A percentile compares a stretch with the other conserved stretches of the same genome.
phyloP scores from a whole-genome alignment of 306 rosid species.

The Mucuna pruriens region DNA sequence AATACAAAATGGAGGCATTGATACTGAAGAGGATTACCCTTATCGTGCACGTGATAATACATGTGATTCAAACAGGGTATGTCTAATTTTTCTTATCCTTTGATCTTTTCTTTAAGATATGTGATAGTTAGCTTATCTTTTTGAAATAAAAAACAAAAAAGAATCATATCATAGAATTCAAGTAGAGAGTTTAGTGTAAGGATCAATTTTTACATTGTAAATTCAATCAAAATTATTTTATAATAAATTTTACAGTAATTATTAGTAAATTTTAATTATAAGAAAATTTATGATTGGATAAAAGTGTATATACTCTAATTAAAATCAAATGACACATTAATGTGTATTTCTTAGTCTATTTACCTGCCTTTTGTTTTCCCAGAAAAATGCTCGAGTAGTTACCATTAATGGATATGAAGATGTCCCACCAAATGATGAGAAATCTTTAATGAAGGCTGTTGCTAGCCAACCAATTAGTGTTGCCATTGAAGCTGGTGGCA shows the following conservation, averaged over 20 bases:
- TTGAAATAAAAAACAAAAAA: too few species aligned
- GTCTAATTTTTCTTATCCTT: not conserved
- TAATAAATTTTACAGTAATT: too few species aligned
- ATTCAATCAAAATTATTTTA: too few species aligned
- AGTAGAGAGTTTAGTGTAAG: too few species aligned
- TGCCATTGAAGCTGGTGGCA: slow-evolving; percentile 97
- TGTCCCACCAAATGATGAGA: slow-evolving; percentile 79
- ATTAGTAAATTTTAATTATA: too few species aligned
- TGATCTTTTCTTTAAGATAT: not conserved
- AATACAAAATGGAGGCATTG: slow-evolving; percentile 83
- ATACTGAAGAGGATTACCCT: slow-evolving; percentile 78
- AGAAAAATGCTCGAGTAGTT: slow-evolving; percentile 80
- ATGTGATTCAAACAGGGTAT: slow-evolving; percentile 76
- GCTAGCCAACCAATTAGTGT: slow-evolving; percentile 81
- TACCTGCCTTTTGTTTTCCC: not conserved
- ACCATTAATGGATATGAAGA: slow-evolving; percentile 80
- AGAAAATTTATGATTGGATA: too few species aligned
- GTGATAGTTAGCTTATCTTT: not conserved
- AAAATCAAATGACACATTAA: too few species aligned
- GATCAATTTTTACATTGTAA: too few species aligned
- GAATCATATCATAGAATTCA: too few species aligned
- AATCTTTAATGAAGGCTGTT: slow-evolving; percentile 72
- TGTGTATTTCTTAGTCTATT: too few species aligned
- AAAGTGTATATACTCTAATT: too few species aligned
- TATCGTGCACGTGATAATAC: slow-evolving; percentile 63